Evolutionary conservation across 257 asterid species (phyloP).

Genomic region (Nicotiana tomentosiformis): DNA sequence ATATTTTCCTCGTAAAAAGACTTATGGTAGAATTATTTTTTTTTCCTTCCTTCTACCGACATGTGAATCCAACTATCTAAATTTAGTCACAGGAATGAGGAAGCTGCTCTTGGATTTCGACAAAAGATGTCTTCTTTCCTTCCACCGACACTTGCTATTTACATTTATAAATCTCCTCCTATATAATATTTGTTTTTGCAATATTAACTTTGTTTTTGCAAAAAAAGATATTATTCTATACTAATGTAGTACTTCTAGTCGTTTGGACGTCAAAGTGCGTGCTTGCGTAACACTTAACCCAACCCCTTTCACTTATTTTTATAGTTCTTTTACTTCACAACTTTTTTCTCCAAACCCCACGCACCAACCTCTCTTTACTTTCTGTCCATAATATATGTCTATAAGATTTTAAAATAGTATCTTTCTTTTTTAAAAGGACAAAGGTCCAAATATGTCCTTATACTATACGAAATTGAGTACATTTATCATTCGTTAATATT

Average conservation of each 20-base stretch:
- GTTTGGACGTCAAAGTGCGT: not conserved
- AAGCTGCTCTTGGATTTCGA: not conserved
- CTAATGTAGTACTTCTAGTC: not conserved
- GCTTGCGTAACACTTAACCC: not conserved
- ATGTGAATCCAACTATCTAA: not conserved
- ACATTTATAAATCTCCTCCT: not conserved
- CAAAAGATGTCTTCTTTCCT: not conserved
- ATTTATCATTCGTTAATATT: too few species aligned
- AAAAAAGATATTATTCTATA: not conserved
- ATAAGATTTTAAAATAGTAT: too few species aligned
- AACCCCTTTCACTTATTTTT: not conserved
- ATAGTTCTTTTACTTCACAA: not conserved
- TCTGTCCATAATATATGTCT: not conserved
- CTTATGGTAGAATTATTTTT: too few species aligned
- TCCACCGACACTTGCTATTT: constrained; percentile 11
- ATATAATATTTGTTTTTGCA: not conserved
- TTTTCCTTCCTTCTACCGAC: too few species aligned
- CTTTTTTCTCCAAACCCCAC: not conserved
- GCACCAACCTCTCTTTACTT: not conserved
- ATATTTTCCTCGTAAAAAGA: too few species aligned
- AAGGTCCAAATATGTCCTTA: too few species aligned
- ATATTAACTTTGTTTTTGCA: not conserved
- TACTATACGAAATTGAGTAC: too few species aligned
- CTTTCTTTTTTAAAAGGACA: too few species aligned
- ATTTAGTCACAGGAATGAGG: not conserved